These are phyloP conservation scores for Trichoderma oligosporum DNA, from an alignment of 2,329 filamentous ascomycete genomes.

Conservation along the genomic window DNA sequence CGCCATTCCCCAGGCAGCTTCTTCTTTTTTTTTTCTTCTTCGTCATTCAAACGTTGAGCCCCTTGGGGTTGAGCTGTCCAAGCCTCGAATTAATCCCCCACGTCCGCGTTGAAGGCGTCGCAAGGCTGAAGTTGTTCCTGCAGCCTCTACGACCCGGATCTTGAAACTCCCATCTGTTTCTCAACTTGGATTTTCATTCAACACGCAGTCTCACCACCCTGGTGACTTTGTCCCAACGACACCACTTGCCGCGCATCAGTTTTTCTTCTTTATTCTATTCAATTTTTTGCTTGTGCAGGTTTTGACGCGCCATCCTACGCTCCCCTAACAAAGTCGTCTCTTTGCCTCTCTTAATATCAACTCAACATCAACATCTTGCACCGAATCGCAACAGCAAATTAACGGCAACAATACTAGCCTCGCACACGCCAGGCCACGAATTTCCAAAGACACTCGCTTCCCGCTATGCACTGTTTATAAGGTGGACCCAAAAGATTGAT, in stretches of 20 bases:
- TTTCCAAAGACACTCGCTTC: slow-evolving; percentile 20
- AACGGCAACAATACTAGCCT: slow-evolving; percentile 22
- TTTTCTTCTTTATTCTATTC: neutral
- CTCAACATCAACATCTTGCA: neutral
- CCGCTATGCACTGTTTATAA: slow-evolving; percentile 42
- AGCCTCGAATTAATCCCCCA: slow-evolving; percentile 22
- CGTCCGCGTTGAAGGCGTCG: slow-evolving; percentile 21
- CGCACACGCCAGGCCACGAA: slow-evolving; percentile 24
- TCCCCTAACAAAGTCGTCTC: too few species aligned
- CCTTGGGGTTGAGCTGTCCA: slow-evolving; percentile 16
- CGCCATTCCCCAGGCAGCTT: slow-evolving; percentile 42
- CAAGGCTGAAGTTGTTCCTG: slow-evolving; percentile 18
- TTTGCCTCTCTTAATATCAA: slow-evolving; percentile 2
- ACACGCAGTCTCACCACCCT: slow-evolving; percentile 30
- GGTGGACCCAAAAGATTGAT: slow-evolving; percentile 25
- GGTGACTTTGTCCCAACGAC: slow-evolving; percentile 25
- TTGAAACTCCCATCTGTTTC: neutral
- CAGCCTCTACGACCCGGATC: slow-evolving; percentile 1
- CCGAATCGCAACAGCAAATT: slow-evolving; percentile 24
- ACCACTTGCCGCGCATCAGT: slow-evolving; percentile 21
- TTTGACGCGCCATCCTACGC: slow-evolving; percentile 27
- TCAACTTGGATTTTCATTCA: slow-evolving; percentile 19
- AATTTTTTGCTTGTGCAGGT: slow-evolving; percentile 5
- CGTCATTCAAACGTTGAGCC: slow-evolving; percentile 9
- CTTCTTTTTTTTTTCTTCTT: slow-evolving; percentile 32